These are phyloP conservation scores for Hypomyces rosellus DNA, from an alignment of 2,329 filamentous ascomycete genomes.

Conservation along the genomic window DNA sequence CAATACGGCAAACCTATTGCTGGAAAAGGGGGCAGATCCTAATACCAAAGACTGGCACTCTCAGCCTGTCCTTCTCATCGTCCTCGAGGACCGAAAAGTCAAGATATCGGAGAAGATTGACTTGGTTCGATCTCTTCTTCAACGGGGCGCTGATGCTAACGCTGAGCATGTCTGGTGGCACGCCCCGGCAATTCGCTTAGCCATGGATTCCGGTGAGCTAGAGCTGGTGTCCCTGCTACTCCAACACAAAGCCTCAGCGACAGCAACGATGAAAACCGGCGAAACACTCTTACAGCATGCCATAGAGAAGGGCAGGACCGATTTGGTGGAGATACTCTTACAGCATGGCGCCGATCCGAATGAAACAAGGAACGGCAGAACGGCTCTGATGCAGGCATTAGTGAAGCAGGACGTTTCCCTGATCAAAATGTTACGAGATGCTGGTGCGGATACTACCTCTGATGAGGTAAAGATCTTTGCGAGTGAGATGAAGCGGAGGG, in stretches of 20 bases:
- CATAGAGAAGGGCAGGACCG: constrained; percentile 19
- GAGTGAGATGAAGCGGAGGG: constrained; percentile 17
- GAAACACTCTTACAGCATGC: constrained; percentile 27
- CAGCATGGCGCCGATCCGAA: constrained; percentile 29
- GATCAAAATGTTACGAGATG: constrained; percentile 21
- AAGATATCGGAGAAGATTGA: constrained; percentile 20
- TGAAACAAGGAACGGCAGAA: constrained; percentile 21
- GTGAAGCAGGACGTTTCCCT: constrained; percentile 21
- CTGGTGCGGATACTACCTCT: constrained; percentile 22
- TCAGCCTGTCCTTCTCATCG: constrained; percentile 26
- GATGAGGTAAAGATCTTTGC: constrained; percentile 19
- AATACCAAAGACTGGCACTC: constrained; percentile 26
- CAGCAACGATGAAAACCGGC: constrained; percentile 22
- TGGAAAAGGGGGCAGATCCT: constrained; percentile 28
- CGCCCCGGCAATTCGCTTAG: constrained; percentile 18
- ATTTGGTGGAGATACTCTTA: constrained; percentile 22
- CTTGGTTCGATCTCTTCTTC: constrained; percentile 25
- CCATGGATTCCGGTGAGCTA: constrained; percentile 19
- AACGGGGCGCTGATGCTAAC: constrained; percentile 27
- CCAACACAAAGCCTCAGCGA: constrained; percentile 22
- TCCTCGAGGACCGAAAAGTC: constrained; percentile 22
- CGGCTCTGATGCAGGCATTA: constrained; percentile 28
- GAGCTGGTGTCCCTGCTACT: constrained; percentile 24
- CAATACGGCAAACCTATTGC: constrained; percentile 26
- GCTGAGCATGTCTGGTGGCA: constrained; percentile 19